Conservation (phyloP, 495 filamentous ascomycete genomes). For the Trichoderma virens region DNA sequence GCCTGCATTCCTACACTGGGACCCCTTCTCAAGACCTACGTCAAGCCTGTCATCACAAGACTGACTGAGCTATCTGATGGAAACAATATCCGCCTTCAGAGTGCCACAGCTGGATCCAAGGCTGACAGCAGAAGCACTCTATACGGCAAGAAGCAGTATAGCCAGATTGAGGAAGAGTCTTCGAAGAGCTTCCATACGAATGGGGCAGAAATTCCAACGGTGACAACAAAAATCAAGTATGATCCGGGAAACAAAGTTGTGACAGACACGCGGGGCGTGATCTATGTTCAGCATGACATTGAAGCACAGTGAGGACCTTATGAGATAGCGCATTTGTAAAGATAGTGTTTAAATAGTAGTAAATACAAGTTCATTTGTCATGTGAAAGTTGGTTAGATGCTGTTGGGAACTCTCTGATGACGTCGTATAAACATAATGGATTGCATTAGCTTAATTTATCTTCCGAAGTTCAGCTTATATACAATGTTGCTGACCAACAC, state of each 20-base stretch:
- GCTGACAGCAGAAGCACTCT: neutral
- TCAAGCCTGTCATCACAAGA: conserved; percentile 8
- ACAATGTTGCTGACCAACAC: no score
- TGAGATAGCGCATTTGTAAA: no score
- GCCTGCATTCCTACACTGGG: conserved; percentile 14
- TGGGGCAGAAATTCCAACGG: neutral
- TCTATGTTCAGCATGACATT: neutral
- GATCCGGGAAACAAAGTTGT: neutral
- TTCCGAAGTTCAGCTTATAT: no score
- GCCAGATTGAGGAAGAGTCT: neutral
- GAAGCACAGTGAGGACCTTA: neutral
- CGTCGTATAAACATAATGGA: no score
- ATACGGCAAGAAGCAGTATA: neutral
- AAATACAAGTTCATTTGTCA: no score
- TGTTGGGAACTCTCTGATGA: no score
- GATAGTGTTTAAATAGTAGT: no score
- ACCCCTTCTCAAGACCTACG: conserved; percentile 14
- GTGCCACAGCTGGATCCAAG: neutral
- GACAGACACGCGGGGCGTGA: neutral
- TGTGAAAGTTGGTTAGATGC: no score
- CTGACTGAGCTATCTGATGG: conserved; percentile 13
- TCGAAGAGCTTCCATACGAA: neutral
- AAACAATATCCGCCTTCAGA: neutral
- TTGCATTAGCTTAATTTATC: no score
- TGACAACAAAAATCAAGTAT: neutral